A percentile compares a stretch with the other conserved stretches of the same genome.
Conservation (phyloP, 140 eudicot species). For the Flaveria floridana region DNA sequence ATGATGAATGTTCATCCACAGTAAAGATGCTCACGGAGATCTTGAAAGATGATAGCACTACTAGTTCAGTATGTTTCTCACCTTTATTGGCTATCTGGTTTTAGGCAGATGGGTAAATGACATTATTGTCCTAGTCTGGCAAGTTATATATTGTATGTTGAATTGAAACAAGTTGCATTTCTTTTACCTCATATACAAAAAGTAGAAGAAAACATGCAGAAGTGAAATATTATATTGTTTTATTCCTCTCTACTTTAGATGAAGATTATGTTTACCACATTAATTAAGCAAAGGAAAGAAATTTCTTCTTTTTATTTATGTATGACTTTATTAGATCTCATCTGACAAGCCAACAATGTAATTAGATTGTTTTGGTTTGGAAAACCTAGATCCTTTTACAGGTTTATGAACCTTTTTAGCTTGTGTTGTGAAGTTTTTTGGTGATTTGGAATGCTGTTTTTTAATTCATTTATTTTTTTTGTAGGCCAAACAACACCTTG, state of each 20-base stretch:
- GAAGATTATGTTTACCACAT: too few relatives aligned
- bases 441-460: not conserved
- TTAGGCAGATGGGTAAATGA: not conserved
- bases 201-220: too few relatives aligned
- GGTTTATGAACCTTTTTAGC: not conserved
- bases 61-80: slow-evolving; percentile 57
- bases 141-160: not conserved
- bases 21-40: slow-evolving; percentile 88
- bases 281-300: too few relatives aligned
- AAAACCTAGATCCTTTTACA: not conserved
- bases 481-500: slow-evolving; percentile 87
- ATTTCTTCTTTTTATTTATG: not conserved
- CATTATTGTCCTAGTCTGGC: not conserved
- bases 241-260: too few relatives aligned
- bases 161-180: not conserved
- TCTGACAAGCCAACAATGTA: not conserved
- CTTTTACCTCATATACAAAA: not conserved
- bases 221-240: too few relatives aligned
- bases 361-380: not conserved
- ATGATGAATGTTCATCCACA: slow-evolving; percentile 74
- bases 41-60: slow-evolving; percentile 68
- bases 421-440: slow-evolving; percentile 6
- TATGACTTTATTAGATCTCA: too few relatives aligned
- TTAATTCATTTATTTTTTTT: slow-evolving; percentile 14
- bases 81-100: slow-evolving; percentile 15